Conservation (phyloP, 306 rosid genomes). For the Hippophae gyantsensis region DNA sequence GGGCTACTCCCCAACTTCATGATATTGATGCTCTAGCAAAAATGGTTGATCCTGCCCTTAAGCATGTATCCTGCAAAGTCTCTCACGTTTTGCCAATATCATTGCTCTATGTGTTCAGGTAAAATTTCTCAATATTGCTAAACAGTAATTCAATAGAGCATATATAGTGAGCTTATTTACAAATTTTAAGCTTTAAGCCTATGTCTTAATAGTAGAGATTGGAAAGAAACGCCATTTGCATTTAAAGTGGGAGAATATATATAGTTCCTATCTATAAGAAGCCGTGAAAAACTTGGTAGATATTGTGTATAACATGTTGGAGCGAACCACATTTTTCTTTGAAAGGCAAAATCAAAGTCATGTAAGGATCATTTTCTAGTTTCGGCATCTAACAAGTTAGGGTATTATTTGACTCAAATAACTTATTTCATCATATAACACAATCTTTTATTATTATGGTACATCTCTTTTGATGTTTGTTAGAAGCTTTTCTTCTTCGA, state of each 20-base stretch:
- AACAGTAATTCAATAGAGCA: neutral
- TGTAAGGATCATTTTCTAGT: too few relatives aligned
- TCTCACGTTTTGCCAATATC: constrained; percentile 89
- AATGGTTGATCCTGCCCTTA: constrained; percentile 89
- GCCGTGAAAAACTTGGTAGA: too few relatives aligned
- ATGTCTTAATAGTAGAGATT: too few relatives aligned
- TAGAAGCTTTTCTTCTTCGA: neutral
- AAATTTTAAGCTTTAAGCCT: neutral
- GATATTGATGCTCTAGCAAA: constrained; percentile 90
- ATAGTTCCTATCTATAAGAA: too few relatives aligned
- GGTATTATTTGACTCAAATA: too few relatives aligned
- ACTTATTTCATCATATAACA: too few relatives aligned
- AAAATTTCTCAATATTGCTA: constrained; percentile 16
- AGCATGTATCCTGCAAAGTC: constrained; percentile 93
- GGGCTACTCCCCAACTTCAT: constrained; percentile 99
- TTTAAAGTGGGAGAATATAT: too few relatives aligned
- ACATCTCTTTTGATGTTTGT: neutral
- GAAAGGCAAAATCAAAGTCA: too few relatives aligned
- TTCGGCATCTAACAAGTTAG: too few relatives aligned
- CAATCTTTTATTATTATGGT: neutral
- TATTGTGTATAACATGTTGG: too few relatives aligned
- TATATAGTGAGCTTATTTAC: neutral
- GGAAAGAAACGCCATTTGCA: too few relatives aligned
- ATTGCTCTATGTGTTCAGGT: constrained; percentile 98
- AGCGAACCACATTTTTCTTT: too few relatives aligned